Percentiles rank a stretch among this genome's conserved stretches.
Evolutionary conservation across 352 stramenopile species (phyloP).

Genomic region (Pythium periplocum): DNA sequence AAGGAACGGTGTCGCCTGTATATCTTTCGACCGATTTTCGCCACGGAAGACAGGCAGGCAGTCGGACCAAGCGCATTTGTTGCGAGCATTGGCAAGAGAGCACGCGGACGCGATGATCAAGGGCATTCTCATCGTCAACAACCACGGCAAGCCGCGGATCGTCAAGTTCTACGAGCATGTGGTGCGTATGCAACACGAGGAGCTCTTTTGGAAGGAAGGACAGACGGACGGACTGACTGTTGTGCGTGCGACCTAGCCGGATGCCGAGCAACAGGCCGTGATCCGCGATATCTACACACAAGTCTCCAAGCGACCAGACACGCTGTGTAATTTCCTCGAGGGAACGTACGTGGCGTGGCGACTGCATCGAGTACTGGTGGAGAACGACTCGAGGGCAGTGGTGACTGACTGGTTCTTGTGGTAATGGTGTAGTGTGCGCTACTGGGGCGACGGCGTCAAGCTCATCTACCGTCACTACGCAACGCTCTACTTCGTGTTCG

Average conservation of each 20-base stretch:
- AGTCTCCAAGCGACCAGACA: constrained; percentile 97
- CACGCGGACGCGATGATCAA: constrained; percentile 91
- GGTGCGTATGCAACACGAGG: constrained; percentile 43
- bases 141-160: constrained; percentile 97
- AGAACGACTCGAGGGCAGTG: neutral
- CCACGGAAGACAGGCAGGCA: neutral
- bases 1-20: constrained; percentile 1
- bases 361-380: constrained; percentile 1
- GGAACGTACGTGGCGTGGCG: constrained; percentile 69
- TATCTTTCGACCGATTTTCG: constrained; percentile 21
- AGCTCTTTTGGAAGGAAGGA: neutral
- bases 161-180: constrained; percentile 99
- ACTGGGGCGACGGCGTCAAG: constrained; percentile 97
- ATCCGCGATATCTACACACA: constrained; percentile 98
- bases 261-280: constrained; percentile 96
- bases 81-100: neutral
- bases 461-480: constrained; percentile 99
- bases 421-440: constrained; percentile 47
- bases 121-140: constrained; percentile 99
- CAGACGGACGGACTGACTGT: no score
- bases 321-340: constrained; percentile 99
- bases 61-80: no score
- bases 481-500: constrained; percentile 99
- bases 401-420: neutral
- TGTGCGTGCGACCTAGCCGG: constrained; percentile 40